These are phyloP conservation scores for Auricularia sp. DNA, from an alignment of 768 basidiomycete genomes.

Conservation along the genomic window DNA sequence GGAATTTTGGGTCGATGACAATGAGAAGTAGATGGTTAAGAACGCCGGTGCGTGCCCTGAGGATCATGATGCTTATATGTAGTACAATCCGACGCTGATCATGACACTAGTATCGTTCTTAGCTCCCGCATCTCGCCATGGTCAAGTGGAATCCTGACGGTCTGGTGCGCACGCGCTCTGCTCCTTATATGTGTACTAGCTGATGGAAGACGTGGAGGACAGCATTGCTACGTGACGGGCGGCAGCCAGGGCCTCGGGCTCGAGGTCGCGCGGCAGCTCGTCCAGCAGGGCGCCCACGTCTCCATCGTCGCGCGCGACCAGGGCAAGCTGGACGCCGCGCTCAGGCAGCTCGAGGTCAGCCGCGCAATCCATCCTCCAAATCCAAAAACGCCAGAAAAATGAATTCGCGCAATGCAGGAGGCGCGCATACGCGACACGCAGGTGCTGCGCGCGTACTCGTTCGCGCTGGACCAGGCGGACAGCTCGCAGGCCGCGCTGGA, in stretches of 20 bases:
- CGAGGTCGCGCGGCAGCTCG: slow-evolving; percentile 28
- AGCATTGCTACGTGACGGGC: slow-evolving; percentile 38
- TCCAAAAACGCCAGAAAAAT: neutral
- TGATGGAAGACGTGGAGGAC: neutral
- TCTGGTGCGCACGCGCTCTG: neutral
- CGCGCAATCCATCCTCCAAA: too few species aligned
- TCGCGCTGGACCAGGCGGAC: slow-evolving; percentile 43
- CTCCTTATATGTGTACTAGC: neutral
- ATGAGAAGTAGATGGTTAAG: too few species aligned
- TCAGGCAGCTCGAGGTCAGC: slow-evolving; percentile 24
- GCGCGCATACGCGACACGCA: slow-evolving; percentile 28
- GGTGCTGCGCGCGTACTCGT: slow-evolving; percentile 55
- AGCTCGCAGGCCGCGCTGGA: slow-evolving; percentile 54
- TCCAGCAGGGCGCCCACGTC: slow-evolving; percentile 30
- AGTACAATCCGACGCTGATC: too few species aligned
- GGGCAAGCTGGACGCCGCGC: slow-evolving; percentile 23
- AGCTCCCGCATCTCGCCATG: too few species aligned
- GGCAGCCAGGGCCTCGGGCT: slow-evolving; percentile 33
- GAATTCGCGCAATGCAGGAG: too few species aligned
- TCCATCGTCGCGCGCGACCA: slow-evolving; percentile 32
- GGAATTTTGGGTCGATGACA: too few species aligned
- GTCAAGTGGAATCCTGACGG: neutral
- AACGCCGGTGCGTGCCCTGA: too few species aligned
- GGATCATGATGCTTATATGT: too few species aligned
- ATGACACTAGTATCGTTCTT: too few species aligned